A percentile compares a stretch with the other conserved stretches of the same genome.
phyloP scores from a whole-genome alignment of 75 land plant species.

The Cunninghamia lanceolata region DNA sequence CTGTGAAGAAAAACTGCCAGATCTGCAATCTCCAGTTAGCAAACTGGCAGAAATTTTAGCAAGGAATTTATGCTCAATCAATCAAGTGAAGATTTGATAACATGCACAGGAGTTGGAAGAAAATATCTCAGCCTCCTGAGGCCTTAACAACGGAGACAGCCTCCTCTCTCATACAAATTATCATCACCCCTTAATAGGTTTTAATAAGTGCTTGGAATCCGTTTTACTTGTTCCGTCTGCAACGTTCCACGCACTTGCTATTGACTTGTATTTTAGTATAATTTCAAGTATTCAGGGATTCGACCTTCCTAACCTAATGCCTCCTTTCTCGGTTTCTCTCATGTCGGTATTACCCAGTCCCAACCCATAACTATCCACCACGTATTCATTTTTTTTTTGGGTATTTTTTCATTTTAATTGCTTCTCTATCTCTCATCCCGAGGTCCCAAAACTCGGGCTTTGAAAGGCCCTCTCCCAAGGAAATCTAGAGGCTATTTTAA shows the following conservation, averaged over 20 bases:
- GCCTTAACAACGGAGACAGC: background rate
- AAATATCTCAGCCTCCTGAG: background rate
- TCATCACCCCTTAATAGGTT: background rate
- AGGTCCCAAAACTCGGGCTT: too few species aligned
- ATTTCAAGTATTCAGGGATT: background rate
- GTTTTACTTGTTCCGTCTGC: background rate
- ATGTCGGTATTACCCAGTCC: background rate
- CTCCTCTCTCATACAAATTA: background rate
- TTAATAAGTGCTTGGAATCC: background rate
- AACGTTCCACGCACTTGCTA: background rate
- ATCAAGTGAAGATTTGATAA: background rate
- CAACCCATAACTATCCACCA: background rate
- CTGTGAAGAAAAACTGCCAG: background rate
- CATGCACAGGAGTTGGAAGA: background rate
- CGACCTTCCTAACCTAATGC: background rate
- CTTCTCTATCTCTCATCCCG: too few species aligned
- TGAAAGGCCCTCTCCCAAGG: too few species aligned
- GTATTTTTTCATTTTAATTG: too few species aligned
- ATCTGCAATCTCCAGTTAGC: background rate
- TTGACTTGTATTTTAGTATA: background rate
- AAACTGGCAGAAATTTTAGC: background rate
- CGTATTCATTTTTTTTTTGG: background rate
- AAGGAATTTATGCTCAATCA: background rate
- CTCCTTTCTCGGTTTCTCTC: background rate
- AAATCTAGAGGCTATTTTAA: too few species aligned